These are phyloP conservation scores for Penstemon newberryi DNA, from an alignment of 257 asterid species.

Conservation along the genomic window DNA sequence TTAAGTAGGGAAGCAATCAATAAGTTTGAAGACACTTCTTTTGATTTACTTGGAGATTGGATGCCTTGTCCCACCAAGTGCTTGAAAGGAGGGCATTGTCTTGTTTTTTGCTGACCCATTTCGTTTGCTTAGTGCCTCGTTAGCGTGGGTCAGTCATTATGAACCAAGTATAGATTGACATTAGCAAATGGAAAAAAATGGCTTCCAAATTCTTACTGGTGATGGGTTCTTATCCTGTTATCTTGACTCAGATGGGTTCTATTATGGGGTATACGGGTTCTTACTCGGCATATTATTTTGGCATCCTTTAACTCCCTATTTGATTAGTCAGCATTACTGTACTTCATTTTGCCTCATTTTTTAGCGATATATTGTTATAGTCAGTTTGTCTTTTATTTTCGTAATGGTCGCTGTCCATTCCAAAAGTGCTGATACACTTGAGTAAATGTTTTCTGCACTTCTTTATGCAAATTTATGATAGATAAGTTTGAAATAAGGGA, in stretches of 20 bases:
- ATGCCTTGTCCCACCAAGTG: neutral
- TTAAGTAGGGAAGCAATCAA: neutral
- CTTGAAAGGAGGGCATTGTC: neutral
- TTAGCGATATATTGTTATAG: neutral
- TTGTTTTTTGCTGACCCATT: neutral
- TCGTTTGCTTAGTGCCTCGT: too few relatives aligned
- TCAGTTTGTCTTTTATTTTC: neutral
- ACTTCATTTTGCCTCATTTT: neutral
- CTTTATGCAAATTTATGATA: neutral
- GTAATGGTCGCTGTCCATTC: slow-evolving; percentile 4
- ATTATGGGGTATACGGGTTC: neutral
- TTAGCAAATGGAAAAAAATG: neutral
- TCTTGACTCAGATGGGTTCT: neutral
- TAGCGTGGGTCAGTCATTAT: too few relatives aligned
- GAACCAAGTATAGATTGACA: too few relatives aligned
- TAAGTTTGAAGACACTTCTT: neutral
- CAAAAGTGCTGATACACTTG: neutral
- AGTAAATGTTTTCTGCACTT: neutral
- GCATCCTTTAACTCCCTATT: slow-evolving; percentile 3
- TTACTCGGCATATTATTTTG: neutral
- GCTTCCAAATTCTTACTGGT: neutral
- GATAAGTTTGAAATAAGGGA: neutral
- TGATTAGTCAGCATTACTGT: slow-evolving; percentile 4
- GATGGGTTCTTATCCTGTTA: neutral
- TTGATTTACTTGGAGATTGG: slow-evolving; percentile 11